A percentile compares a stretch with the other conserved stretches of the same genome.
Evolutionary conservation across 1,139 yeast species (phyloP).

Genomic region (Spencermartinsiella ligniputridi): DNA sequence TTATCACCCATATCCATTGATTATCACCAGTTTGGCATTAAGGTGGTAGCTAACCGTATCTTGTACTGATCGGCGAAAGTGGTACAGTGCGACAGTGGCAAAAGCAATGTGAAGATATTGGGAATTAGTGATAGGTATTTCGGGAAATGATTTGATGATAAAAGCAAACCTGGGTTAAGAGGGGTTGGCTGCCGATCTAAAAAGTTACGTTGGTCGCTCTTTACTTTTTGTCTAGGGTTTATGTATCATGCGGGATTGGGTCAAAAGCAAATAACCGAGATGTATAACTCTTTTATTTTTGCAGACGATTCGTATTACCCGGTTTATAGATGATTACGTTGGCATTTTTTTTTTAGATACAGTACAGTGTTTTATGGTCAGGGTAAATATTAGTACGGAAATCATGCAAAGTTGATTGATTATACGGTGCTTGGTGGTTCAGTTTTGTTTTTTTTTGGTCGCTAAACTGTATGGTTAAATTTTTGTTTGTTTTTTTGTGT

Average conservation of each 20-base stretch:
- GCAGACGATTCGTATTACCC: no score
- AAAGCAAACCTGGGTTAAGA: neutral
- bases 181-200: neutral
- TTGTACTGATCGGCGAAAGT: neutral
- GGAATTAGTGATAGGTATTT: neutral
- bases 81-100: neutral
- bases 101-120: neutral
- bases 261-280: no score
- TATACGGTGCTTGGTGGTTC: no score
- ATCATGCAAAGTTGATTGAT: no score
- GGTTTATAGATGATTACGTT: no score
- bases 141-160: neutral
- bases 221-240: neutral
- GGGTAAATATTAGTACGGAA: no score
- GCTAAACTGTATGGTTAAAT: no score
- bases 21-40: conserved; percentile 1
- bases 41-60: conserved; percentile 1
- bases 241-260: neutral
- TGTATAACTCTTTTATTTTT: no score
- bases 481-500: no score
- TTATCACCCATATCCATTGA: neutral
- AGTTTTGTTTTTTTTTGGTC: no score
- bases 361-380: no score
- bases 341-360: no score
- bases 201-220: neutral